A percentile compares a stretch with the other conserved stretches of the same genome.
These are phyloP conservation scores for Penicillium sp. DNA, from an alignment of 2,329 filamentous ascomycete species.

Conservation along the genomic window DNA sequence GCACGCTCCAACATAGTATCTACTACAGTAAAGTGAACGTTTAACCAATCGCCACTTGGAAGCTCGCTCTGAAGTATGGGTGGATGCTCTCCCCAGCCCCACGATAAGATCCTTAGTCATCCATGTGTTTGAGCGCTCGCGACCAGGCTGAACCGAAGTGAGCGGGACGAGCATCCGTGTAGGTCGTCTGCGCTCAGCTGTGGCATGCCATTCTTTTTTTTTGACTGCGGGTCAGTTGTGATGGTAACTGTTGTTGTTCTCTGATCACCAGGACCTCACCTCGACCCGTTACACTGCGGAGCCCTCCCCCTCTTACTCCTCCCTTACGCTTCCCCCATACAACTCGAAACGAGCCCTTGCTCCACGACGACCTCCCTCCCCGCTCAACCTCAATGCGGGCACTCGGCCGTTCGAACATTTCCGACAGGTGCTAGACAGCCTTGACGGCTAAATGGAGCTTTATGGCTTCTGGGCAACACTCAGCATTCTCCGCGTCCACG, in stretches of 20 bases:
- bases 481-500: slow-evolving; percentile 44
- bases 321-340: slow-evolving; percentile 23
- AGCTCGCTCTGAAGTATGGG: neutral
- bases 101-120: slow-evolving; percentile 25
- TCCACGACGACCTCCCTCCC: slow-evolving; percentile 21
- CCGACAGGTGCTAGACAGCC: slow-evolving; percentile 40
- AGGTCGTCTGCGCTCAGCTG: slow-evolving; percentile 4
- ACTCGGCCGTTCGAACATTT: slow-evolving; percentile 24
- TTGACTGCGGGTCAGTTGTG: slow-evolving; percentile 7
- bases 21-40: neutral
- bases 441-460: slow-evolving; percentile 45
- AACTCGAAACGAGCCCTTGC: slow-evolving; percentile 21
- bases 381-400: slow-evolving; percentile 35
- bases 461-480: slow-evolving; percentile 49
- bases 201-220: neutral
- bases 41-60: neutral
- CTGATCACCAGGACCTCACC: slow-evolving; percentile 14
- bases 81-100: neutral
- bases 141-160: slow-evolving; percentile 18
- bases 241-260: slow-evolving; percentile 12
- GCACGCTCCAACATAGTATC: neutral
- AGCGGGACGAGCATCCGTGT: slow-evolving; percentile 15
- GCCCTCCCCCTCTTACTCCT: slow-evolving; percentile 18
- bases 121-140: slow-evolving; percentile 14
- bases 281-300: slow-evolving; percentile 25